A percentile compares a stretch with the other conserved stretches of the same genome.
Evolutionary conservation across 805 yeast species (phyloP).

Genomic region (Candida parachauliodes): DNA sequence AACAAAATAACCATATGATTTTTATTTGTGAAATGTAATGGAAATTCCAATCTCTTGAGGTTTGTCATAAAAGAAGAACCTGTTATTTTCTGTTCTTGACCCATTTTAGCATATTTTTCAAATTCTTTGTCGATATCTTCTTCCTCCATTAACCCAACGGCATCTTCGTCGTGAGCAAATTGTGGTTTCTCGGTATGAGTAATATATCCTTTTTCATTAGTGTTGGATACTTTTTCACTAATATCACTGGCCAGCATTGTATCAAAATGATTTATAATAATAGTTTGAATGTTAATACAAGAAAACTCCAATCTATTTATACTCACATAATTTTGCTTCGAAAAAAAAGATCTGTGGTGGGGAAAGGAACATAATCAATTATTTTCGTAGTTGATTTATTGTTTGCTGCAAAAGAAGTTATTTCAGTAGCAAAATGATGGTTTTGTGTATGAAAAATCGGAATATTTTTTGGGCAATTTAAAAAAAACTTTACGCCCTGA

Average conservation of each 20-base stretch:
- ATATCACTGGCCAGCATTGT: conserved; percentile 3
- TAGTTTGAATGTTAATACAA: background rate
- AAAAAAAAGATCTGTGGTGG: conserved; percentile 1
- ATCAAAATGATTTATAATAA: too few relatives aligned
- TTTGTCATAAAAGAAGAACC: conserved; percentile 34
- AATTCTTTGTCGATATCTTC: conserved; percentile 32
- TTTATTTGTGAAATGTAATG: conserved; percentile 42
- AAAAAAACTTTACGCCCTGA: too few relatives aligned
- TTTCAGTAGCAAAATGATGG: background rate
- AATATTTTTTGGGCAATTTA: background rate
- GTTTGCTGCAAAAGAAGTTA: conserved; percentile 3
- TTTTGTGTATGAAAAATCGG: background rate
- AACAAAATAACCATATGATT: conserved; percentile 45
- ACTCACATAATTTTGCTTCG: background rate
- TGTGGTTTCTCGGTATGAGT: conserved; percentile 1
- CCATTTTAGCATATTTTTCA: conserved; percentile 28
- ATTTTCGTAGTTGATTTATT: background rate
- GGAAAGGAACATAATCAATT: conserved; percentile 1
- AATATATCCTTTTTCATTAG: background rate
- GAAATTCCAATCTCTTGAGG: conserved; percentile 31
- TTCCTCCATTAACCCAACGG: conserved; percentile 15
- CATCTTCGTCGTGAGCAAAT: conserved; percentile 6
- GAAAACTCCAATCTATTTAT: background rate
- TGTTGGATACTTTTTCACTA: background rate
- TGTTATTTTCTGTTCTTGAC: conserved; percentile 25